phyloP scores from a whole-genome alignment of 1,139 yeast genomes.

The Magnusiomyces ingens region DNA sequence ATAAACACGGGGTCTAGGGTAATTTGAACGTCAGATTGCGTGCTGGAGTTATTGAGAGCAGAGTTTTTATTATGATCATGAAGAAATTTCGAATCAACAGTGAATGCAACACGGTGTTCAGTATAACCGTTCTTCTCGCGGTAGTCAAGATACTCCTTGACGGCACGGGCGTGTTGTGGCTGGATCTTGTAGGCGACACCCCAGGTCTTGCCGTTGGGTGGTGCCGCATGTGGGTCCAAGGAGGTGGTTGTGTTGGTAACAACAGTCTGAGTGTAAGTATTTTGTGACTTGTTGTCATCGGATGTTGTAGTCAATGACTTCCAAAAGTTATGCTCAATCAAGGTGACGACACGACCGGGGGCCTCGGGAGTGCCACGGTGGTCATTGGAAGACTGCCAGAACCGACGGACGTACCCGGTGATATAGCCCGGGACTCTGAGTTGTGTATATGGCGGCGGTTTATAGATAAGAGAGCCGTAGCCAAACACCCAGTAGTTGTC shows the following conservation, averaged over 20 bases:
- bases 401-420: constrained; percentile 69
- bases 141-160: constrained; percentile 61
- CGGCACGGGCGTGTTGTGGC: constrained; percentile 53
- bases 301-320: constrained; percentile 24
- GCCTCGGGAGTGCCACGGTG: constrained; percentile 81
- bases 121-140: constrained; percentile 90
- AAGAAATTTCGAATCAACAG: constrained; percentile 29
- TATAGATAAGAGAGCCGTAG: constrained; percentile 83
- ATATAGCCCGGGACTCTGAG: constrained; percentile 66
- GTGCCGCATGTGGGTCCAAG: constrained; percentile 38
- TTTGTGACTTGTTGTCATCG: too few relatives aligned
- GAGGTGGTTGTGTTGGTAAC: too few relatives aligned
- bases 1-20: constrained; percentile 30
- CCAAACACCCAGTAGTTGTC: constrained; percentile 67
- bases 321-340: constrained; percentile 52
- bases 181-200: constrained; percentile 85
- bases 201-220: constrained; percentile 51
- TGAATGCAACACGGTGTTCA: constrained; percentile 60
- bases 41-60: constrained; percentile 15
- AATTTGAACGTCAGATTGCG: constrained; percentile 10
- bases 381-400: constrained; percentile 89
- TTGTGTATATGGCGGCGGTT: constrained; percentile 75
- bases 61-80: not conserved
- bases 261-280: too few relatives aligned
- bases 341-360: constrained; percentile 86